These are phyloP conservation scores for Fragaria iinumae DNA, from an alignment of 306 rosid species.

Conservation along the genomic window DNA sequence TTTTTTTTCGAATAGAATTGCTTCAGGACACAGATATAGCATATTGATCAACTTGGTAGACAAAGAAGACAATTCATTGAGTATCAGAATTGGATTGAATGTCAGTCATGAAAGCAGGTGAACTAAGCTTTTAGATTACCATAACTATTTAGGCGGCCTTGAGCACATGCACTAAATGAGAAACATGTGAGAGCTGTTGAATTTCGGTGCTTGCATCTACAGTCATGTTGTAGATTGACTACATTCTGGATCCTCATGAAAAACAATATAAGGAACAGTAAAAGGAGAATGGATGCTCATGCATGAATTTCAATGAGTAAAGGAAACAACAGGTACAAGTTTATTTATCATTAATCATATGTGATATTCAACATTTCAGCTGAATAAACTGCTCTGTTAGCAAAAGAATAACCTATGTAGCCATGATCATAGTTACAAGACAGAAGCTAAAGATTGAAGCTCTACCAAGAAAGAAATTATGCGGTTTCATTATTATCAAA, in stretches of 20 bases:
- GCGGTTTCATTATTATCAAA: constrained; percentile 10
- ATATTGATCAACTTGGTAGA: background rate
- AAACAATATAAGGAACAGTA: background rate
- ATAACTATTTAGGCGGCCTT: background rate
- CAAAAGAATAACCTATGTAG: background rate
- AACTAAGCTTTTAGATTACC: background rate
- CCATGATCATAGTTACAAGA: background rate
- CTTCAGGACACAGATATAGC: background rate
- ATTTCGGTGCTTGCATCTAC: background rate
- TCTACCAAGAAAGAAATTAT: background rate
- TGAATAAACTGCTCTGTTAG: constrained; percentile 1
- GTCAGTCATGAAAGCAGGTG: background rate
- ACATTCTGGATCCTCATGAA: background rate
- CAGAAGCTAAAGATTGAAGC: background rate
- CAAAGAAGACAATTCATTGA: background rate
- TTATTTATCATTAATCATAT: background rate
- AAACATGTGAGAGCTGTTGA: background rate
- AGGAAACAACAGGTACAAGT: background rate
- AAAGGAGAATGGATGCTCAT: background rate
- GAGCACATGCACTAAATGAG: background rate
- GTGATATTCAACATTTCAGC: background rate
- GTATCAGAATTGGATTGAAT: background rate
- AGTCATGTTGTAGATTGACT: background rate
- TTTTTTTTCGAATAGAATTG: background rate
- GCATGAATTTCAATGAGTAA: background rate